phyloP scores from a whole-genome alignment of 306 rosid genomes.

The Cicer chorassanicum region DNA sequence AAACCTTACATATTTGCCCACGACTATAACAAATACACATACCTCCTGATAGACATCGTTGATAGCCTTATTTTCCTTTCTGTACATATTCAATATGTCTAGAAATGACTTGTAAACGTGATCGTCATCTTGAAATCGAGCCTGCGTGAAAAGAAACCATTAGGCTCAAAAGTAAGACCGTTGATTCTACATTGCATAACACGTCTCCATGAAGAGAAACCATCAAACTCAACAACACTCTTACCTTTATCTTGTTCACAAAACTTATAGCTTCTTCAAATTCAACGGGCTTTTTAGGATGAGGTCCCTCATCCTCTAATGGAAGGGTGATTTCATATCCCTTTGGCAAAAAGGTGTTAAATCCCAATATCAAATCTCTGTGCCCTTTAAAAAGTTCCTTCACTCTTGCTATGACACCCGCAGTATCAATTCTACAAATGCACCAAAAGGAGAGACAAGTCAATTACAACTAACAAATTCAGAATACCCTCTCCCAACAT shows the following conservation, averaged over 20 bases:
- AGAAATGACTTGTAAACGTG: constrained; percentile 91
- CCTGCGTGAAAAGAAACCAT: constrained; percentile 64
- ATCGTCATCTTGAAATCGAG: constrained; percentile 92
- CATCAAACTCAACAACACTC: constrained; percentile 23
- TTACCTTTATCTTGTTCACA: constrained; percentile 96
- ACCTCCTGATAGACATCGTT: constrained; percentile 90
- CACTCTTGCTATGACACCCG: constrained; percentile 93
- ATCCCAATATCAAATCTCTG: constrained; percentile 88
- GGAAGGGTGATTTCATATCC: constrained; percentile 96
- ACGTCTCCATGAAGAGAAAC: constrained; percentile 13
- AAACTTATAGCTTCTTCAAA: constrained; percentile 95
- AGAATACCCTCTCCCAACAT: constrained; percentile 19
- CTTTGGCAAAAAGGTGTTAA: constrained; percentile 97
- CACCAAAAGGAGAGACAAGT: constrained; percentile 48
- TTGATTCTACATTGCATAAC: constrained; percentile 9
- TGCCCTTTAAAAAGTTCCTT: constrained; percentile 95
- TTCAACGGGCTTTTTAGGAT: constrained; percentile 86
- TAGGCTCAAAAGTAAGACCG: constrained; percentile 44
- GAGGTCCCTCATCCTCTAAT: constrained; percentile 80
- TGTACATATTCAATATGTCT: constrained; percentile 95
- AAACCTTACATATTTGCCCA: constrained; percentile 23
- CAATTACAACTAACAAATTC: constrained; percentile 41
- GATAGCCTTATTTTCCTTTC: constrained; percentile 89
- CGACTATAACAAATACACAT: constrained; percentile 43
- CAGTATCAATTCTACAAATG: constrained; percentile 83